These are phyloP conservation scores for Venturia aucupariae DNA, from an alignment of 2,329 filamentous ascomycete species.

Conservation along the genomic window DNA sequence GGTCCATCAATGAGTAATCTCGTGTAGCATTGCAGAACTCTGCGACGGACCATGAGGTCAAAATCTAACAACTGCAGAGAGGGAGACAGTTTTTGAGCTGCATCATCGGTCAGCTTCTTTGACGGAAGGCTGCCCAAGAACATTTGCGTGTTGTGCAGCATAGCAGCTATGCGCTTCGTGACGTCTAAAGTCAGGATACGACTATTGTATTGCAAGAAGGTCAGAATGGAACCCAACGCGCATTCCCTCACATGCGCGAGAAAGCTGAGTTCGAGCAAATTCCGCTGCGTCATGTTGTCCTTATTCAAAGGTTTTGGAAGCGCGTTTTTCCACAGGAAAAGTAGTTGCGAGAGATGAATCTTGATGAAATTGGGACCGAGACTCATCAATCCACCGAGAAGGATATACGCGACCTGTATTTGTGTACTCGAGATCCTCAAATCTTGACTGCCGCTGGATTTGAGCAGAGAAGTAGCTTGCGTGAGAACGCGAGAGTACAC, in stretches of 20 bases:
- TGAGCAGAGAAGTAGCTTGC: conserved; percentile 84
- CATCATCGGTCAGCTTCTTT: conserved; percentile 80
- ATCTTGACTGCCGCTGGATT: conserved; percentile 84
- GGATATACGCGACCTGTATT: conserved; percentile 94
- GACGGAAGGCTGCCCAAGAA: conserved; percentile 79
- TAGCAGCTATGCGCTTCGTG: conserved; percentile 80
- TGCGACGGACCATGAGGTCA: conserved; percentile 83
- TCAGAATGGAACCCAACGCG: conserved; percentile 79
- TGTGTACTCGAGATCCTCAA: conserved; percentile 86
- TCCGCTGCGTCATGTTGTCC: conserved; percentile 77
- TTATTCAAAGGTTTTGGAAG: conserved; percentile 89
- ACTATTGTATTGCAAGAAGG: conserved; percentile 89
- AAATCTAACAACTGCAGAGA: conserved; percentile 83
- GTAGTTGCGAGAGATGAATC: conserved; percentile 87
- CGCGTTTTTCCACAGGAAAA: conserved; percentile 95
- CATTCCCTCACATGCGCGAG: conserved; percentile 92
- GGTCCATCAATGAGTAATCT: conserved; percentile 85
- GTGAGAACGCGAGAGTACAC: conserved; percentile 86
- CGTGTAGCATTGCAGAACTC: conserved; percentile 90
- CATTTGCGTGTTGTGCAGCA: conserved; percentile 88
- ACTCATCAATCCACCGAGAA: conserved; percentile 94
- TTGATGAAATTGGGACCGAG: conserved; percentile 97
- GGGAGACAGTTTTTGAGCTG: conserved; percentile 71
- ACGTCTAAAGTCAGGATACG: conserved; percentile 87
- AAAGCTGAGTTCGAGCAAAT: conserved; percentile 82